Conservation (phyloP, 768 basidiomycete species). For the Pholiota microspora region DNA sequence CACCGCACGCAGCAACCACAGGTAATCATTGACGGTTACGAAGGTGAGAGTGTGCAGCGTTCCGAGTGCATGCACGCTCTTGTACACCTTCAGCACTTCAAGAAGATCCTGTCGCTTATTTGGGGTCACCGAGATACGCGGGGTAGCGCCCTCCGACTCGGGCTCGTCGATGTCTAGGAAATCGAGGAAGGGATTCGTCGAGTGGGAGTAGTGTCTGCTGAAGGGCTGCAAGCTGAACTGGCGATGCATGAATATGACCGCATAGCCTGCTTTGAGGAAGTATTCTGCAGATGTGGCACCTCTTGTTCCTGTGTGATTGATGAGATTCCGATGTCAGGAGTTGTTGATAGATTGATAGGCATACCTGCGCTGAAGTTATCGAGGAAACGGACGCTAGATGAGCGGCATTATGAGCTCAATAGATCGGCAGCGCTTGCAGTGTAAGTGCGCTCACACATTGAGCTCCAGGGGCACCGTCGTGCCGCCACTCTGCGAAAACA, state of each 20-base stretch:
- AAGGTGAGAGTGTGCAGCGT: constrained; percentile 85
- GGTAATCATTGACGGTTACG: constrained; percentile 94
- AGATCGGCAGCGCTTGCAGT: constrained; percentile 17
- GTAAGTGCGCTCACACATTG: constrained; percentile 81
- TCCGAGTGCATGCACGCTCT: constrained; percentile 70
- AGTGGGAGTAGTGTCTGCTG: constrained; percentile 96
- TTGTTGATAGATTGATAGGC: constrained; percentile 20
- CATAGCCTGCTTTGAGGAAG: constrained; percentile 91
- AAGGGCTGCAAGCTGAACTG: constrained; percentile 98
- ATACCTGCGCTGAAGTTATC: constrained; percentile 98
- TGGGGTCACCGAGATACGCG: constrained; percentile 64
- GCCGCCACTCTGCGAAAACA: constrained; percentile 78
- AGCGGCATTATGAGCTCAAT: constrained; percentile 23
- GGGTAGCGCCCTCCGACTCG: constrained; percentile 24
- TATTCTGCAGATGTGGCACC: constrained; percentile 98
- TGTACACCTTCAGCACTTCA: constrained; percentile 75
- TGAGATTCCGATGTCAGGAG: constrained; percentile 6
- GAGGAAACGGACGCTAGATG: constrained; percentile 87
- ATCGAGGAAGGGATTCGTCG: constrained; percentile 96
- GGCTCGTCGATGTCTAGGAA: constrained; percentile 70
- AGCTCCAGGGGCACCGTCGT: constrained; percentile 98
- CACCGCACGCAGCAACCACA: constrained; percentile 85
- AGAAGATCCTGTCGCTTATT: constrained; percentile 66
- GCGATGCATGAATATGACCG: constrained; percentile 98
- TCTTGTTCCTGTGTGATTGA: constrained; percentile 70